These are phyloP conservation scores for Pseudozyma pruni DNA, from an alignment of 1,284 basidiomycete genomes.

Conservation along the genomic window DNA sequence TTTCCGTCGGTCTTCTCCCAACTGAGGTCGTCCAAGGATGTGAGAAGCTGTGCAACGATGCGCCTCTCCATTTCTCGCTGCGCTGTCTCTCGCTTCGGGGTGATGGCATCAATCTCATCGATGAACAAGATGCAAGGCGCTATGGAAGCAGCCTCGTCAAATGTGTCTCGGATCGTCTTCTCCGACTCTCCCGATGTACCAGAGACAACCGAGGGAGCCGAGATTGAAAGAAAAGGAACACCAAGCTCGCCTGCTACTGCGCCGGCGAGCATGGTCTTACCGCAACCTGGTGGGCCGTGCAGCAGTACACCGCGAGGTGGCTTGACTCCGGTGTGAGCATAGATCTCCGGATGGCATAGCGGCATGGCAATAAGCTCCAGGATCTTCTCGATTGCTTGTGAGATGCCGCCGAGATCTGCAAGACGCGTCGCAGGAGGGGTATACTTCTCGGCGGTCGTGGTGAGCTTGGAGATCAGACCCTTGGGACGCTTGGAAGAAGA, in stretches of 20 bases:
- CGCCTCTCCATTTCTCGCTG: slow-evolving; percentile 91
- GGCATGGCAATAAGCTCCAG: slow-evolving; percentile 95
- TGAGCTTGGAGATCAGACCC: slow-evolving; percentile 29
- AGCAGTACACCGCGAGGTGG: slow-evolving; percentile 92
- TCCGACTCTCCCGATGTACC: slow-evolving; percentile 99
- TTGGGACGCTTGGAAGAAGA: slow-evolving; percentile 43
- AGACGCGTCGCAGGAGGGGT: slow-evolving; percentile 75
- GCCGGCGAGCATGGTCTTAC: slow-evolving; percentile 74
- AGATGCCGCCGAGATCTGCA: slow-evolving; percentile 87
- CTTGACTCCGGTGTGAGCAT: slow-evolving; percentile 89
- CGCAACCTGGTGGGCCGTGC: slow-evolving; percentile 95
- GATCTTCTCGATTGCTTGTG: slow-evolving; percentile 87
- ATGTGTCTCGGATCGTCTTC: slow-evolving; percentile 92
- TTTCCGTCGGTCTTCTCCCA: slow-evolving; percentile 77
- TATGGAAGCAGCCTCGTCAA: slow-evolving; percentile 73
- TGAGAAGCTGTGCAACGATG: slow-evolving; percentile 95
- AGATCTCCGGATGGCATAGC: slow-evolving; percentile 92
- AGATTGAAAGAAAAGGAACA: slow-evolving; percentile 91
- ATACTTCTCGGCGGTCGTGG: slow-evolving; percentile 52
- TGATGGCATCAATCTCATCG: slow-evolving; percentile 98
- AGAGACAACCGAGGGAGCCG: slow-evolving; percentile 92
- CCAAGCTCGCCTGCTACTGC: slow-evolving; percentile 81
- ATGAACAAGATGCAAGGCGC: slow-evolving; percentile 67
- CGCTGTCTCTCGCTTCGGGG: slow-evolving; percentile 94
- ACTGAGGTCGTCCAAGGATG: slow-evolving; percentile 92